Evolutionary conservation across 2,329 filamentous ascomycete species (phyloP).

Genomic region (Ascochyta koolunga): DNA sequence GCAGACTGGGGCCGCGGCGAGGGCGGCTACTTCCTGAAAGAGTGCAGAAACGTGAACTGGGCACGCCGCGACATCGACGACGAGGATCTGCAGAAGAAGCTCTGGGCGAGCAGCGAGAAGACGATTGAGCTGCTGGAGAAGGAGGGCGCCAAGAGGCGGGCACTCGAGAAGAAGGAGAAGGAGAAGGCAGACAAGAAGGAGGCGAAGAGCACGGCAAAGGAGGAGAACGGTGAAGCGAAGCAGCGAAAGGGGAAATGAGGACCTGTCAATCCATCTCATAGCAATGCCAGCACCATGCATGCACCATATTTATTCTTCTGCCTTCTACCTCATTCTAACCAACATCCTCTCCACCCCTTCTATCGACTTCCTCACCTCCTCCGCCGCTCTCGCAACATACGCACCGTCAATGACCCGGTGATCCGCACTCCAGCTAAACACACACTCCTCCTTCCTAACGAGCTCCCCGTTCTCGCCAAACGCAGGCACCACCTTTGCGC

Average conservation of each 20-base stretch:
- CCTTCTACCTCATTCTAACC: conserved; percentile 58
- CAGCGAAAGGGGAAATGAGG: conserved; percentile 30
- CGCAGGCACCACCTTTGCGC: conserved; percentile 78
- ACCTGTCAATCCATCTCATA: background rate
- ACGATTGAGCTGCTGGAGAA: conserved; percentile 84
- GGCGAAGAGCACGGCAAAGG: conserved; percentile 27
- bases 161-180: conserved; percentile 61
- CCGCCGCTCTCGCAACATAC: conserved; percentile 89
- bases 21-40: conserved; percentile 82
- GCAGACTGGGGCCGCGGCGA: conserved; percentile 66
- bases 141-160: conserved; percentile 69
- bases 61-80: conserved; percentile 76
- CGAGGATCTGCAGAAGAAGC: conserved; percentile 77
- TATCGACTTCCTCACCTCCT: conserved; percentile 75
- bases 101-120: conserved; percentile 86
- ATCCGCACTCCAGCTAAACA: conserved; percentile 96
- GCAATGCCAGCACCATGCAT: background rate
- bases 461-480: conserved; percentile 67
- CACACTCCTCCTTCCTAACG: conserved; percentile 78
- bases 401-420: conserved; percentile 94
- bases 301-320: background rate
- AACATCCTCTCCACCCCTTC: conserved; percentile 90
- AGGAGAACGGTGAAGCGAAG: conserved; percentile 28
- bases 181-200: conserved; percentile 46
- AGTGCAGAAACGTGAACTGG: conserved; percentile 79